Conservation (phyloP, 768 basidiomycete species). For the Botryobasidium botryosum region DNA sequence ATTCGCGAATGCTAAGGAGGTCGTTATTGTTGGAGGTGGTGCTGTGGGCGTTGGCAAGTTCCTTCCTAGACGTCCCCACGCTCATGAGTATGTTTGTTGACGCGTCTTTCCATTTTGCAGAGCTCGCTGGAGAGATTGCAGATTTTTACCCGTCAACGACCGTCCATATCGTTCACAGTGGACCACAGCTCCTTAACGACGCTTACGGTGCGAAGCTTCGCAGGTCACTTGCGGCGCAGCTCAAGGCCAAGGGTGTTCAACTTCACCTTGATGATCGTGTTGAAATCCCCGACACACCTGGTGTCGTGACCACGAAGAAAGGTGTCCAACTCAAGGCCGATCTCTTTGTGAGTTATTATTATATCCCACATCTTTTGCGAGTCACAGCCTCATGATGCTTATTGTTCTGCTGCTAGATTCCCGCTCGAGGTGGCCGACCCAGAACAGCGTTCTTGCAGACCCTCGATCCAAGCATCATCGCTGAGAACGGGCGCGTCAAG, state of each 20-base stretch:
- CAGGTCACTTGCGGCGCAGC: background rate
- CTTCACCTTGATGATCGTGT: conserved; percentile 8
- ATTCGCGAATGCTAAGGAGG: conserved; percentile 8
- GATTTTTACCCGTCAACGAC: conserved; percentile 2
- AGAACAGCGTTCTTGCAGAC: conserved; percentile 6
- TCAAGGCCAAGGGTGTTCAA: conserved; percentile 6
- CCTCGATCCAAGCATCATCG: conserved; percentile 3
- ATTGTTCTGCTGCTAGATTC: background rate
- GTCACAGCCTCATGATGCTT: background rate
- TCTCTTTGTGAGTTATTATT: conserved; percentile 8
- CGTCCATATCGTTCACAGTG: conserved; percentile 3
- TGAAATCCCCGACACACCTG: conserved; percentile 2
- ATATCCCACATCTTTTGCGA: background rate
- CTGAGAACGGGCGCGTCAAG: conserved; percentile 7
- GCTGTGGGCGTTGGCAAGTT: conserved; percentile 12
- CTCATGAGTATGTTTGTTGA: background rate
- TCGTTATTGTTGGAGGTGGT: conserved; percentile 13
- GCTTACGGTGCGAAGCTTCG: conserved; percentile 11
- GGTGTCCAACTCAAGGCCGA: conserved; percentile 8
- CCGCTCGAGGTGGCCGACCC: conserved; percentile 7
- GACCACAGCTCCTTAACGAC: conserved; percentile 3
- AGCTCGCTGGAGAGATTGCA: conserved; percentile 7
- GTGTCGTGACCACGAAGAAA: conserved; percentile 7
- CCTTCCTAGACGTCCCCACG: background rate
- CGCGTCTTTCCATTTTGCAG: background rate